These are phyloP conservation scores for Beauveria sp. DNA, from an alignment of 2,329 filamentous ascomycete species.

Conservation along the genomic window DNA sequence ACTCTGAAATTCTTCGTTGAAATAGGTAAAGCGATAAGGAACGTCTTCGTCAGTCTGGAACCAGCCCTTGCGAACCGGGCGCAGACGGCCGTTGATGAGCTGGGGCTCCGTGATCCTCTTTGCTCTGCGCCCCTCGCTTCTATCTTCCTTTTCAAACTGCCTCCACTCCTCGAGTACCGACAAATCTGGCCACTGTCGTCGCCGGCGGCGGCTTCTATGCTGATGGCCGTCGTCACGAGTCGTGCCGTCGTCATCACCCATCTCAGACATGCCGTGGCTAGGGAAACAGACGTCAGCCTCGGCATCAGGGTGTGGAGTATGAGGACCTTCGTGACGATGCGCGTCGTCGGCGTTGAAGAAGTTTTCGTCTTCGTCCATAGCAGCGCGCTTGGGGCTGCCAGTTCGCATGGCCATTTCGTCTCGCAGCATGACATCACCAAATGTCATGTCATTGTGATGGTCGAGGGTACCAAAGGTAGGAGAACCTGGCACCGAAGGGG, in stretches of 20 bases:
- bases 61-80: constrained; percentile 75
- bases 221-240: constrained; percentile 33
- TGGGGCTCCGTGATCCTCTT: constrained; percentile 94
- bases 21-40: constrained; percentile 95
- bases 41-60: constrained; percentile 81
- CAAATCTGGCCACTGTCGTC: constrained; percentile 79
- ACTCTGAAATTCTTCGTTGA: constrained; percentile 93
- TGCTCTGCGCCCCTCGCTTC: constrained; percentile 71
- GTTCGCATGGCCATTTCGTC: constrained; percentile 47
- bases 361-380: constrained; percentile 24
- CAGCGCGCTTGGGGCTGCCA: constrained; percentile 22
- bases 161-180: constrained; percentile 83
- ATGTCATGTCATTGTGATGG: constrained; percentile 46
- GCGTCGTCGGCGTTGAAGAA: constrained; percentile 24
- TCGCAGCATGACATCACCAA: constrained; percentile 64
- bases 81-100: constrained; percentile 79
- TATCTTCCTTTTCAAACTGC: constrained; percentile 73
- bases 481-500: constrained; percentile 58
- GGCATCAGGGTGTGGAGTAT: constrained; percentile 53
- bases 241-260: constrained; percentile 66
- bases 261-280: constrained; percentile 61
- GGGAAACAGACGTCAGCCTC: constrained; percentile 93
- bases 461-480: constrained; percentile 44
- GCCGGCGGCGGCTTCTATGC: constrained; percentile 47
- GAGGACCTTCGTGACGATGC: constrained; percentile 21